Conservation (phyloP, 768 basidiomycete genomes). For the Lentinula detonsa region DNA sequence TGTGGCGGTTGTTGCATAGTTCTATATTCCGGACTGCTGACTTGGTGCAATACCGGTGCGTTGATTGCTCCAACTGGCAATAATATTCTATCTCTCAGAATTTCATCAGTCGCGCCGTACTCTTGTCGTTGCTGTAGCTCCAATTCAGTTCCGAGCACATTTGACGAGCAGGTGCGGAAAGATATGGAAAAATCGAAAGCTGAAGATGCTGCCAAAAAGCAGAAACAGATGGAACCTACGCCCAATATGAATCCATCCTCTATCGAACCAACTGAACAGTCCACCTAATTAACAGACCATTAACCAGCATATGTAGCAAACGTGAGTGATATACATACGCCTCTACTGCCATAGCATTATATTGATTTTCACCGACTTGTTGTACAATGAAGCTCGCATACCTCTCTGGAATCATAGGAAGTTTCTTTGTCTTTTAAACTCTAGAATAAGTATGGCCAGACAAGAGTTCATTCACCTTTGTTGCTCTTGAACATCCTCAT, state of each 20-base stretch:
- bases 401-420: no score
- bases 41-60: slow-evolving; percentile 2
- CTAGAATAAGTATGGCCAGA: no score
- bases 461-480: no score
- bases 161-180: neutral
- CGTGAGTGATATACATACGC: neutral
- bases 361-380: no score
- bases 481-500: no score
- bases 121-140: neutral
- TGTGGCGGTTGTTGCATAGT: neutral
- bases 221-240: neutral
- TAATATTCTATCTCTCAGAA: neutral
- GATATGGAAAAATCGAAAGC: slow-evolving; percentile 6
- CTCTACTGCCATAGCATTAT: no score
- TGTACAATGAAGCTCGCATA: no score
- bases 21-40: neutral
- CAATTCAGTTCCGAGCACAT: neutral
- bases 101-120: neutral
- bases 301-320: neutral
- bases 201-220: slow-evolving; percentile 1
- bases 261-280: neutral
- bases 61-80: neutral
- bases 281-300: neutral
- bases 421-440: no score
- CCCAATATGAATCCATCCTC: neutral